These are phyloP conservation scores for Neurospora intermedia DNA, from an alignment of 495 filamentous ascomycete species.

Conservation along the genomic window DNA sequence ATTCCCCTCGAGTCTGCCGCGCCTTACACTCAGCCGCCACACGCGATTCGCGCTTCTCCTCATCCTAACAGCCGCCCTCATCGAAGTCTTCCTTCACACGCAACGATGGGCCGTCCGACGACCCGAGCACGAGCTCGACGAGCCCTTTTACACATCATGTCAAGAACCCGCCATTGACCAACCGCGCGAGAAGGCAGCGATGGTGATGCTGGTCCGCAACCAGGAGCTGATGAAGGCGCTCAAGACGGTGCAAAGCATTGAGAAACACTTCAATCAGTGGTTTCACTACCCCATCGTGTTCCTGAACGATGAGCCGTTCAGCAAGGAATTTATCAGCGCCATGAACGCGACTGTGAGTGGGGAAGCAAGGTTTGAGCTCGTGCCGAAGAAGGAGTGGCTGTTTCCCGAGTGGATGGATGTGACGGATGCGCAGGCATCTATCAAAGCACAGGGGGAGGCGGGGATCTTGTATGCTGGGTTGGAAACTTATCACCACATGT, in stretches of 20 bases:
- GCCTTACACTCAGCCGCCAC: neutral
- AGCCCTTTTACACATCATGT: slow-evolving; percentile 32
- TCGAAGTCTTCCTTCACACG: slow-evolving; percentile 23
- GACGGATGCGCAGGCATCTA: slow-evolving; percentile 70
- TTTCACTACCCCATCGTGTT: slow-evolving; percentile 96
- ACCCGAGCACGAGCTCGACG: slow-evolving; percentile 27
- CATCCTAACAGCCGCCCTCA: slow-evolving; percentile 9
- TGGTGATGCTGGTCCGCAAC: slow-evolving; percentile 90
- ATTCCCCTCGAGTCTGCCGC: neutral
- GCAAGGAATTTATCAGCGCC: slow-evolving; percentile 71
- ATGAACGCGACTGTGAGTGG: slow-evolving; percentile 78
- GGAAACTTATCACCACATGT: slow-evolving; percentile 98
- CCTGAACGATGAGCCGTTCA: slow-evolving; percentile 83
- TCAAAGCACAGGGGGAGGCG: slow-evolving; percentile 72
- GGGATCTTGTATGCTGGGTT: slow-evolving; percentile 96
- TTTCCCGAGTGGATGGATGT: slow-evolving; percentile 83
- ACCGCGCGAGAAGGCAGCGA: slow-evolving; percentile 76
- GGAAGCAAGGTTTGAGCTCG: slow-evolving; percentile 65
- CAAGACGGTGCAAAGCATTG: slow-evolving; percentile 83
- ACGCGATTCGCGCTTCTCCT: slow-evolving; percentile 5
- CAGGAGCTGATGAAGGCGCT: slow-evolving; percentile 85
- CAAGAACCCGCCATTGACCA: slow-evolving; percentile 25
- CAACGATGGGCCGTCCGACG: slow-evolving; percentile 18
- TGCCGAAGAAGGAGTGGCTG: slow-evolving; percentile 74
- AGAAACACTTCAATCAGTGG: slow-evolving; percentile 95